These are phyloP conservation scores for Apiotrichum akiyoshidainum DNA, from an alignment of 1,284 basidiomycete genomes.

Conservation along the genomic window DNA sequence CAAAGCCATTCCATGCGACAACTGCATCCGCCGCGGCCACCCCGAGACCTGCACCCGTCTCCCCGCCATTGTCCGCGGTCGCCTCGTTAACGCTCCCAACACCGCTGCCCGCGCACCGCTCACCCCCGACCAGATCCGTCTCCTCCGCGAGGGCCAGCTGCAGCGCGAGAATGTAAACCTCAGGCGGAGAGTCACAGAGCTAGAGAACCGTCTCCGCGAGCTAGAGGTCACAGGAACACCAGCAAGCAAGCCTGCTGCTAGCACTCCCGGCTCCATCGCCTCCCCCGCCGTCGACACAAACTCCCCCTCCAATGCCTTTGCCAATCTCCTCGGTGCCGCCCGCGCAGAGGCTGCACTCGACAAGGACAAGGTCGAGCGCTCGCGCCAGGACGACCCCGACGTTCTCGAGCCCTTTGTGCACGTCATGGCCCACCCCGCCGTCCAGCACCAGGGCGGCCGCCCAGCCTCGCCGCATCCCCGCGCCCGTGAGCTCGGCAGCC, in stretches of 20 bases:
- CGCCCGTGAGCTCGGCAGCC: constrained; percentile 3
- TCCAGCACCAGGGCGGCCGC: constrained; percentile 6
- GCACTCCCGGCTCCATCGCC: constrained; percentile 4
- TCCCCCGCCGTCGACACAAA: constrained; percentile 7
- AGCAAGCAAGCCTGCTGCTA: background rate
- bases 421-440: constrained; percentile 22
- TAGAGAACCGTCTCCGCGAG: constrained; percentile 19
- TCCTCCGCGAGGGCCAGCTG: constrained; percentile 23
- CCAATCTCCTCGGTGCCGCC: constrained; percentile 16
- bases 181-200: constrained; percentile 17
- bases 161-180: constrained; percentile 25
- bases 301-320: constrained; percentile 15
- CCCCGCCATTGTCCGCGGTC: constrained; percentile 23
- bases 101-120: constrained; percentile 20
- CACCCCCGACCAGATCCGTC: constrained; percentile 23
- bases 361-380: constrained; percentile 7
- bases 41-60: constrained; percentile 23
- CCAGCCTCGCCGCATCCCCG: constrained; percentile 13
- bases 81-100: constrained; percentile 23
- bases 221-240: constrained; percentile 4
- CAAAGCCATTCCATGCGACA: constrained; percentile 23
- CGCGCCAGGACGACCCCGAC: constrained; percentile 24
- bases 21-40: constrained; percentile 24
- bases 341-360: background rate
- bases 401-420: constrained; percentile 25